These are phyloP conservation scores for Pyrus pyrifolia DNA, from an alignment of 306 rosid genomes.

Conservation along the genomic window DNA sequence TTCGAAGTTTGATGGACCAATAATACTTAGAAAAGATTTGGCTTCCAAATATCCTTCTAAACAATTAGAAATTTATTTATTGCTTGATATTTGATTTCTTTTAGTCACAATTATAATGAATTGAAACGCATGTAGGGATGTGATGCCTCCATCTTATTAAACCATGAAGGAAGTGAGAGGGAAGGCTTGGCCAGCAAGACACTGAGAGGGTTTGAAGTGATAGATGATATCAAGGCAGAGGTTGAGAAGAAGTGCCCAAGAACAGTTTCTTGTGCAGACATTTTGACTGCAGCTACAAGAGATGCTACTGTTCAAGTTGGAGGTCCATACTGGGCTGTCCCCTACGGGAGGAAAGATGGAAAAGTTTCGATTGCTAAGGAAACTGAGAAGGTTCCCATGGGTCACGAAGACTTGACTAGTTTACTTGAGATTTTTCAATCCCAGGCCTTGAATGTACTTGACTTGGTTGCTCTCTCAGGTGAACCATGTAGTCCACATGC, in stretches of 20 bases:
- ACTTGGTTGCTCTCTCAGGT: conserved; percentile 78
- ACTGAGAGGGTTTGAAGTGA: conserved; percentile 68
- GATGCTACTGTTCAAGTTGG: conserved; percentile 62
- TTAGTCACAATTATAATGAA: background rate
- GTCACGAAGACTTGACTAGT: conserved; percentile 51
- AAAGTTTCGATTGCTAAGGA: conserved; percentile 45
- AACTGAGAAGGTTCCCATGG: conserved; percentile 57
- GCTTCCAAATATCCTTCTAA: background rate
- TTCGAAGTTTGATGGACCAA: background rate
- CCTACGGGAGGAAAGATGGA: conserved; percentile 76
- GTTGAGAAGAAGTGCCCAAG: conserved; percentile 59
- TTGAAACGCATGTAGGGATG: conserved; percentile 51
- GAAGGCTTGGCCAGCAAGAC: conserved; percentile 55
- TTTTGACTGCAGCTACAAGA: conserved; percentile 56
- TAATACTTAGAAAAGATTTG: background rate
- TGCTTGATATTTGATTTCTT: background rate
- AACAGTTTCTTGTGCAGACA: conserved; percentile 71
- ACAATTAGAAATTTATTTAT: background rate
- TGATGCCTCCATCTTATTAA: conserved; percentile 63
- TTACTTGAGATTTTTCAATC: conserved; percentile 60
- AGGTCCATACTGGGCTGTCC: conserved; percentile 68
- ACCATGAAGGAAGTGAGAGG: conserved; percentile 77
- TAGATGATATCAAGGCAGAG: conserved; percentile 72
- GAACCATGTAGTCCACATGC: background rate
- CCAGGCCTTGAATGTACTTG: conserved; percentile 50